Evolutionary conservation across 2,329 filamentous ascomycete species (phyloP), one percentile per base, ranked within the genome.

Genomic region (Pyricularia sp.): DNA sequence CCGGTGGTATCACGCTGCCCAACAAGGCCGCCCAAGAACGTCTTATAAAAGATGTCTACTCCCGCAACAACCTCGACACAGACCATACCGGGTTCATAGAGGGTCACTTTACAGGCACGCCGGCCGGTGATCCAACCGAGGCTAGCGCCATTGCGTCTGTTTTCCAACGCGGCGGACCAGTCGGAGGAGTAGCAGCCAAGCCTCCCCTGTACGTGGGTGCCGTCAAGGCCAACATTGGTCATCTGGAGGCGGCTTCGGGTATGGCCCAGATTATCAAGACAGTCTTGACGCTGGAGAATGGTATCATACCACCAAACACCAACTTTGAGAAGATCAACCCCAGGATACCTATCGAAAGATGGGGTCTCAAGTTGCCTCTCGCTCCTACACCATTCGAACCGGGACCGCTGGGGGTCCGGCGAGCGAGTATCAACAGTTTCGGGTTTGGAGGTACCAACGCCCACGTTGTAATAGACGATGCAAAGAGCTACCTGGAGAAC

Each of bases 231-330:
- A 81, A 79, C 65, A 73, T 80, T 28, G 84, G 84, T 11, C 85
- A 86, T 73, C 69, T 83, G 5, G 84, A 86, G 71, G 83, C 80
- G 2, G 82, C 82, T 0, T 83, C 81, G 1, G 76, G 74, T 0
- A 42, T 76, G n/a, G 72, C 74, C 0, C 70, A 68, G 10, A 33
- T 78, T 1, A 72, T 78, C n/a, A 78, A 78, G 69, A 68, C 70
- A 0, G 69, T 71, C 4, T 68, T 74, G 20, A 69, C 72, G 0
- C 28, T 78, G 5, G 71, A 77, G 63, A 70, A 74, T 5, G 69
- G 70, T 2, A 31, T 64, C 2, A 75, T 78, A 2, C 71, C 73
- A 6, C 74, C 74, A 0, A 74, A 71, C 23, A 65, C 71, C 2
- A 71, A 74, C 12, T 75, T 72, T 28, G 65, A 70, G 20, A 71